phyloP scores from a whole-genome alignment of 73 alveolate species.

The Uronychia binucleata region DNA sequence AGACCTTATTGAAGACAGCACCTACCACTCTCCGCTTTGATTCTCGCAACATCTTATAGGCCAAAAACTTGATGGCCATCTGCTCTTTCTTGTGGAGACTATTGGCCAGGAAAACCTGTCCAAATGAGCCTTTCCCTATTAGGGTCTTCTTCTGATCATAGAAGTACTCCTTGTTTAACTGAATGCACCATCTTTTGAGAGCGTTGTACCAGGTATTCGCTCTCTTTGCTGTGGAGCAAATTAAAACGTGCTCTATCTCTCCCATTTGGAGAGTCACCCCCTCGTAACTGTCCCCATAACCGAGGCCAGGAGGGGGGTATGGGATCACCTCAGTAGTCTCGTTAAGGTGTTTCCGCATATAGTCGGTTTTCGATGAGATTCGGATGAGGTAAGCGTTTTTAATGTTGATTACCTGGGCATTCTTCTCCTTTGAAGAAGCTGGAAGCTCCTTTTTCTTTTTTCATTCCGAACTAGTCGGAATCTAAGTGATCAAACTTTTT shows the following conservation, averaged over 20 bases:
- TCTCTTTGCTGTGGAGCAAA: not conserved
- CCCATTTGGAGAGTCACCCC: not conserved
- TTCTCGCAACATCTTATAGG: not conserved
- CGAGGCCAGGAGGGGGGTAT: not conserved
- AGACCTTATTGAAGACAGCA: not conserved
- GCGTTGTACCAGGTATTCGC: not conserved
- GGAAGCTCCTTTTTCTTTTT: too few relatives aligned
- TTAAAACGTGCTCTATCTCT: not conserved
- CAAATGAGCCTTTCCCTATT: not conserved
- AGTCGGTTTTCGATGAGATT: not conserved
- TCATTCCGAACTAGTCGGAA: too few relatives aligned
- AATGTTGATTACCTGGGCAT: not conserved
- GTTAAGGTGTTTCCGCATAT: not conserved
- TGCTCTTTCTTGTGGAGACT: not conserved
- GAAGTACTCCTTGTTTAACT: not conserved
- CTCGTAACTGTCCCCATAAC: not conserved
- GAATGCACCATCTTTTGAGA: not conserved
- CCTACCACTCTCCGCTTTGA: not conserved
- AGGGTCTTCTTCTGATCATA: not conserved
- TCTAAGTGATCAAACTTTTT: too few relatives aligned
- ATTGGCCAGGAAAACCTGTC: not conserved
- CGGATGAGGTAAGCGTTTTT: not conserved
- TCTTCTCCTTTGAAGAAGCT: too few relatives aligned
- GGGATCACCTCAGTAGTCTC: not conserved
- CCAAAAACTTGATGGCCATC: not conserved